Base-by-base conservation (phyloP, 345 rosid species). In the Mallotus nudiflorus region DNA sequence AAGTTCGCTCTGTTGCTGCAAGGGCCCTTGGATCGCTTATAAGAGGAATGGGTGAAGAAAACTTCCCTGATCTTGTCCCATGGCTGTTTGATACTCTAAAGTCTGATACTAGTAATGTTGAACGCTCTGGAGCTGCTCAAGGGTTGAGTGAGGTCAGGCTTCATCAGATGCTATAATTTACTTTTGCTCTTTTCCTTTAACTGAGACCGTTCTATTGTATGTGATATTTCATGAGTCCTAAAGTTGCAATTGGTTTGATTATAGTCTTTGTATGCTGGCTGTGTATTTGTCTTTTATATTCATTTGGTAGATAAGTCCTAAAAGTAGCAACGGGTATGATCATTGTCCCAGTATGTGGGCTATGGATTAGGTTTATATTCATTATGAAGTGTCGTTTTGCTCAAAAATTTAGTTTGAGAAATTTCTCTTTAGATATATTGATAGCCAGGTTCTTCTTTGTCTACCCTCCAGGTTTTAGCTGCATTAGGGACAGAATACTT, bases 61-160 rank as follows among this genome's bases (percentile, higher is more conserved):
- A 92, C 81, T 95, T 95, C 80, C 97, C 98, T 65, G 96, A 95
- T 84, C 98, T 95, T 82, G 94, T 95, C 75, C 85, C 97, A 25
- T 95, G 99, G 99, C 84, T 95, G 60, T 91, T 95, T 72, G 94
- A 92, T 73, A 85, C 99, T 39, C 92, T 95, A 29, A 95, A 95
- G 82, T 90, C 99, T 60, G 99, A 95, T 77, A 78, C 78, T 68
- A 95, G 97, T 86, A 92, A 95, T 77, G 99, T 95, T 65, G 99
- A 95, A 88, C 93, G 97, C 73, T 95, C 93, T 74, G 99, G 99
- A 77, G 99, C 99, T 81, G 98, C 98, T 67, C 98, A 92, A 84
- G 98, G 99, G 56, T 82, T 95, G 83, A 92, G 98, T 72, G 99
- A 95, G 99, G 99, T 95, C 72, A 57, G 80, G 58, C 53, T 58